Percentiles rank a stretch among this genome's conserved stretches.
Conservation (phyloP, 306 rosid species). For the Ormosia emarginata region DNA sequence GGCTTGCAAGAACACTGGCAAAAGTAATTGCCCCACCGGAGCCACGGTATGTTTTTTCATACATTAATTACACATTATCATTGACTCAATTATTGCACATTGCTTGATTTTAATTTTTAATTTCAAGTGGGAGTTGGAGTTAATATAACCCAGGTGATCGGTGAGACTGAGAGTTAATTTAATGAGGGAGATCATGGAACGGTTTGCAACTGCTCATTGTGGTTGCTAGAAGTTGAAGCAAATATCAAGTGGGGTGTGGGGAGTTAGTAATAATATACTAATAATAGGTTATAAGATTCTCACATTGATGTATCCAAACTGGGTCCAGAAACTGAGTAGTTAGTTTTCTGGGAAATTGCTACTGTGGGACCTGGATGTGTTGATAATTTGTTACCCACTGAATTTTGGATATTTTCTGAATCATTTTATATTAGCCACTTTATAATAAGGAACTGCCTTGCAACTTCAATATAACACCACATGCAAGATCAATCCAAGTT, state of each 20-base stretch:
- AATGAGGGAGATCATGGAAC: not conserved
- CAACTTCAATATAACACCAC: not conserved
- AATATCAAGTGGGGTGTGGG: not conserved
- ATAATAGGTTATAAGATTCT: not conserved
- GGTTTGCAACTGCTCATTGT: slow-evolving; percentile 11
- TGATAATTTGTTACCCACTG: not conserved
- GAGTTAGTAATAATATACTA: not conserved
- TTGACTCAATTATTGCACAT: not conserved
- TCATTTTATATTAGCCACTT: not conserved
- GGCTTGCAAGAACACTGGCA: slow-evolving; percentile 46
- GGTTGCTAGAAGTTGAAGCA: not conserved
- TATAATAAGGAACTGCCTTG: not conserved
- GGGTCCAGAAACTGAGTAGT: not conserved
- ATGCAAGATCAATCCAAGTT: not conserved
- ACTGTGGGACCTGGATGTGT: not conserved
- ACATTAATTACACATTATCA: not conserved
- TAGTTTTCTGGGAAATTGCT: not conserved
- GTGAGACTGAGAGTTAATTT: not conserved
- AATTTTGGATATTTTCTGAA: not conserved
- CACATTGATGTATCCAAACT: not conserved
- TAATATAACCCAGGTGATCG: not conserved
- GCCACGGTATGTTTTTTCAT: slow-evolving; percentile 39
- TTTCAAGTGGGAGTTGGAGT: not conserved
- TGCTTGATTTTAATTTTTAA: not conserved
- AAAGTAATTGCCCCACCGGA: slow-evolving; percentile 35